phyloP scores from a whole-genome alignment of 768 basidiomycete genomes.

The Suillus tomentosus region DNA sequence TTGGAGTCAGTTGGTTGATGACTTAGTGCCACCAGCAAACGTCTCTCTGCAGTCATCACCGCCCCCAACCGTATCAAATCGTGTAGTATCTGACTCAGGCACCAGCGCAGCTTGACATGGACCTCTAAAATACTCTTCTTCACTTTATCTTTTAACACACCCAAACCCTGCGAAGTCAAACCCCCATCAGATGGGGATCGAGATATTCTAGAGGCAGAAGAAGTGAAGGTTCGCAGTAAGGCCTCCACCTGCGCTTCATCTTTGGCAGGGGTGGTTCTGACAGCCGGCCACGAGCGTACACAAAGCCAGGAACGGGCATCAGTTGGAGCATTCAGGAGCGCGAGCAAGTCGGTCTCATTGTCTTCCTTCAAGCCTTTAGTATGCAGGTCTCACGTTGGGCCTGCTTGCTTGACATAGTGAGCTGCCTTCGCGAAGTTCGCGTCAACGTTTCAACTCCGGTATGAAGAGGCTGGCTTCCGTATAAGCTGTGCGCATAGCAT shows the following conservation, averaged over 20 bases:
- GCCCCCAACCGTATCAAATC: conserved; percentile 60
- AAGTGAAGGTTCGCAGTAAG: background rate
- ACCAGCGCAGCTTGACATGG: conserved; percentile 46
- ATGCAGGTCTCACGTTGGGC: no score
- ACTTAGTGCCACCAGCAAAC: conserved; percentile 42
- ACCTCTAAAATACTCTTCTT: conserved; percentile 15
- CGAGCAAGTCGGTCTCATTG: conserved; percentile 24
- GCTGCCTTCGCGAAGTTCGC: no score
- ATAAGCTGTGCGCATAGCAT: background rate
- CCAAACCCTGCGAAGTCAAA: background rate
- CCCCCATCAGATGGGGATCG: background rate
- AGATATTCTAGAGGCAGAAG: background rate
- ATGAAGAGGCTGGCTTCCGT: background rate
- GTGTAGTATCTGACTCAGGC: conserved; percentile 54
- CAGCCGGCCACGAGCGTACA: conserved; percentile 32
- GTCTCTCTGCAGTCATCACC: conserved; percentile 68
- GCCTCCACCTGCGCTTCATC: background rate
- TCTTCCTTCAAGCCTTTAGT: background rate
- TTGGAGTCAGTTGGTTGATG: no score
- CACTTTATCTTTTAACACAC: conserved; percentile 12
- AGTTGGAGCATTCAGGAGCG: conserved; percentile 46
- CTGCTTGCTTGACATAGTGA: background rate
- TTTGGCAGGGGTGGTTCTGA: conserved; percentile 6
- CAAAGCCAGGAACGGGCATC: conserved; percentile 46
- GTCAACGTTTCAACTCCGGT: background rate